A percentile compares a stretch with the other conserved stretches of the same genome.
Conservation (phyloP, 163 green algal genomes). For the Volvox carteri region DNA sequence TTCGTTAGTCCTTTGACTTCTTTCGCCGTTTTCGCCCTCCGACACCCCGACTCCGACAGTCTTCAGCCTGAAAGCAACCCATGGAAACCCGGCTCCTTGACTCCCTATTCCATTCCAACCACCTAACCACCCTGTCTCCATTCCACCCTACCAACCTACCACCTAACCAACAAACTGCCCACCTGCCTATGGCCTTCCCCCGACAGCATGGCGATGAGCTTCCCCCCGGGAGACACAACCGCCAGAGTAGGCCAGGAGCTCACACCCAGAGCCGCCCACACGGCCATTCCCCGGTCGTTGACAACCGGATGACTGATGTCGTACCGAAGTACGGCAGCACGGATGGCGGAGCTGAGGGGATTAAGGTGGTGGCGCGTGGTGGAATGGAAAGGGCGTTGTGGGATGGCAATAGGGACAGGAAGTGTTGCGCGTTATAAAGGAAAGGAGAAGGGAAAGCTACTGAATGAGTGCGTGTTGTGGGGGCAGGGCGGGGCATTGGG, state of each 20-base stretch:
- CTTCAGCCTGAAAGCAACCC: too few relatives aligned
- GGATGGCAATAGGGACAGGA: too few relatives aligned
- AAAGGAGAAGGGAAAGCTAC: too few relatives aligned
- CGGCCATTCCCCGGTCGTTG: constrained; percentile 82
- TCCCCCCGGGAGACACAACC: constrained; percentile 72
- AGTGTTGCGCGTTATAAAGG: too few relatives aligned
- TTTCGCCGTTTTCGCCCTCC: too few relatives aligned
- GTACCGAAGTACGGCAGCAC: constrained; percentile 84
- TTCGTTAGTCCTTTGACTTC: too few relatives aligned
- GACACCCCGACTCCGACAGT: too few relatives aligned
- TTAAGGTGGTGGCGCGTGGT: not conserved
- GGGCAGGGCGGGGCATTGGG: too few relatives aligned
- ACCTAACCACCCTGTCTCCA: not conserved
- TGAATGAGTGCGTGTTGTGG: too few relatives aligned
- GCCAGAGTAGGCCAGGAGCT: constrained; percentile 83
- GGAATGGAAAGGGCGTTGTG: not conserved
- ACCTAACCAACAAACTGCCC: not conserved
- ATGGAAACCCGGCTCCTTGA: too few relatives aligned
- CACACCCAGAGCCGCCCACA: constrained; percentile 85
- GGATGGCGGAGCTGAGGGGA: constrained; percentile 67
- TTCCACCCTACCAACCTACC: not conserved
- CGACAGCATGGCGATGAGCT: constrained; percentile 62
- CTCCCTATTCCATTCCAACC: too few relatives aligned
- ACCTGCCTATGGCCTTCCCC: constrained; percentile 80
- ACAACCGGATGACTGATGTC: constrained; percentile 85